A percentile compares a stretch with the other conserved stretches of the same genome.
These are phyloP conservation scores for Aspergillus coremiiformis DNA, from an alignment of 495 filamentous ascomycete genomes.

Conservation along the genomic window DNA sequence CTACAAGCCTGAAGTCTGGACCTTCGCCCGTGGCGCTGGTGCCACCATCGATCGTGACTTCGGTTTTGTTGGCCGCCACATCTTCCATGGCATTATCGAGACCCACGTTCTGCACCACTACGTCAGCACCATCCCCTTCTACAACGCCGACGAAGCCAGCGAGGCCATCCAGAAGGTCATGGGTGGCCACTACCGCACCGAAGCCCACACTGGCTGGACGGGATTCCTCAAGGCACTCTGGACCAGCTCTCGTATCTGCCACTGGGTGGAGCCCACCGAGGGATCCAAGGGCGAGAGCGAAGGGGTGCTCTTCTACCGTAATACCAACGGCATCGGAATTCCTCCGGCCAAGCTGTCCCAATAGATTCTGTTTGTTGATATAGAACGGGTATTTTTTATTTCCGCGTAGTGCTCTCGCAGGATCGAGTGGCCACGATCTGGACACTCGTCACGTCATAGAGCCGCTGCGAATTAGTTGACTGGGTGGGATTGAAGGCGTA, in stretches of 20 bases:
- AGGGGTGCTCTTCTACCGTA: constrained; percentile 51
- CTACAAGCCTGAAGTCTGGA: constrained; percentile 50
- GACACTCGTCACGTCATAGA: constrained; percentile 6
- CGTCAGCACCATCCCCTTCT: constrained; percentile 55
- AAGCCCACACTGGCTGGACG: constrained; percentile 43
- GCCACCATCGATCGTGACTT: constrained; percentile 57
- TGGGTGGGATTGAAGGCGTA: neutral
- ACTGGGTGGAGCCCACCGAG: constrained; percentile 57
- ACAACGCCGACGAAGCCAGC: constrained; percentile 53
- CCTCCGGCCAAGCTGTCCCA: constrained; percentile 47
- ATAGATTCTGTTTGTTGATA: constrained; percentile 19
- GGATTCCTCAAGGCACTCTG: constrained; percentile 51
- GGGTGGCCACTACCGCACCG: constrained; percentile 49
- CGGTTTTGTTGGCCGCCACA: constrained; percentile 50
- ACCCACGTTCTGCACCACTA: constrained; percentile 57
- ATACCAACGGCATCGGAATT: constrained; percentile 65
- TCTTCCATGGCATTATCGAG: constrained; percentile 56
- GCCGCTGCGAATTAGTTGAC: neutral
- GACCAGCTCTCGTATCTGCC: constrained; percentile 45
- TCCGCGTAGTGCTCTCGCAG: constrained; percentile 22
- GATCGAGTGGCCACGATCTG: constrained; percentile 21
- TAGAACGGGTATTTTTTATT: constrained; percentile 13
- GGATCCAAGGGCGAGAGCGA: constrained; percentile 50
- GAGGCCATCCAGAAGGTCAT: constrained; percentile 53
- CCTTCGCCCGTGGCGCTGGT: constrained; percentile 50